A percentile compares a stretch with the other conserved stretches of the same genome.
phyloP scores from a whole-genome alignment of 1,284 basidiomycete species.

The Microbotryomycetes sp. region DNA sequence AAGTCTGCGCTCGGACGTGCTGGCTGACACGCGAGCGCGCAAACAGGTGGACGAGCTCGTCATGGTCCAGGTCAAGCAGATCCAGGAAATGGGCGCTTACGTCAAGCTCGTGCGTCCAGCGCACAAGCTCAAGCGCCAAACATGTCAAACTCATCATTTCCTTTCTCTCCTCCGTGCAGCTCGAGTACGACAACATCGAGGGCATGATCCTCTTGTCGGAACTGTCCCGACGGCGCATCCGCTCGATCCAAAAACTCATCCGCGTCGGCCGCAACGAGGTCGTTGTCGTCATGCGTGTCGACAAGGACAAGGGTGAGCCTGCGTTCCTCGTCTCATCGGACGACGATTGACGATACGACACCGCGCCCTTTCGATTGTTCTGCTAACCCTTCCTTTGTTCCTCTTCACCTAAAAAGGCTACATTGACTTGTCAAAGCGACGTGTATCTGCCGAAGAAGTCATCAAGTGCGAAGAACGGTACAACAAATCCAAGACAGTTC shows the following conservation, averaged over 20 bases:
- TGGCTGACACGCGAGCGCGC: neutral
- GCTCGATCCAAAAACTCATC: conserved; percentile 97
- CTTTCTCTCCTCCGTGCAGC: conserved; percentile 46
- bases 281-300: conserved; percentile 93
- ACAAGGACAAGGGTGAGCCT: conserved; percentile 91
- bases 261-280: conserved; percentile 97
- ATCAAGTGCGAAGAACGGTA: conserved; percentile 97
- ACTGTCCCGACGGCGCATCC: conserved; percentile 89
- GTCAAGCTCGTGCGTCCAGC: conserved; percentile 75
- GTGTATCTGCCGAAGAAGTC: conserved; percentile 98
- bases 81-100: conserved; percentile 99
- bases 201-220: conserved; percentile 99
- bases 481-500: conserved; percentile 93
- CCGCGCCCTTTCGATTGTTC: neutral
- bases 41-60: conserved; percentile 84
- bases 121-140: too few species aligned
- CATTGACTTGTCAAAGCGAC: conserved; percentile 97
- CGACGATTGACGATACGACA: neutral
- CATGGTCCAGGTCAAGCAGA: conserved; percentile 98
- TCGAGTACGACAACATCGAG: conserved; percentile 98
- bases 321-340: neutral
- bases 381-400: neutral
- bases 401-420: conserved; percentile 57
- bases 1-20: neutral
- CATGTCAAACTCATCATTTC: neutral